phyloP scores from a whole-genome alignment of 2,329 filamentous ascomycete species.

The Fusarium vanettenii region DNA sequence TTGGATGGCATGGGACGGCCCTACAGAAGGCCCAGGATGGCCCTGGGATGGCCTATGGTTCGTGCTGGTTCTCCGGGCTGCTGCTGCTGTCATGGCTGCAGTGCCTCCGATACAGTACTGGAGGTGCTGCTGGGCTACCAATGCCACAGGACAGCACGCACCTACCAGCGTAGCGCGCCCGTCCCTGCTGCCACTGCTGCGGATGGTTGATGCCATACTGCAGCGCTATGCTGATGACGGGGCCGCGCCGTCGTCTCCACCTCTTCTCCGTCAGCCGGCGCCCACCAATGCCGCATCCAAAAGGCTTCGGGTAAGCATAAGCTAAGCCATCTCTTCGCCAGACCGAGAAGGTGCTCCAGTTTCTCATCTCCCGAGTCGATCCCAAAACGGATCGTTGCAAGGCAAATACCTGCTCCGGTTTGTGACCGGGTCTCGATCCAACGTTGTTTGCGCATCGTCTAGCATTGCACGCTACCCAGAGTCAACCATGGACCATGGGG shows the following conservation, averaged over 20 bases:
- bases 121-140: not conserved
- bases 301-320: slow-evolving; percentile 44
- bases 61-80: slow-evolving; percentile 33
- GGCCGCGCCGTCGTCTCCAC: slow-evolving; percentile 39
- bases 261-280: slow-evolving; percentile 35
- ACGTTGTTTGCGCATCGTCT: slow-evolving; percentile 12
- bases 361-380: slow-evolving; percentile 40
- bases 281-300: slow-evolving; percentile 38
- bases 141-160: not conserved
- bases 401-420: slow-evolving; percentile 28
- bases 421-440: slow-evolving; percentile 31
- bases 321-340: slow-evolving; percentile 39
- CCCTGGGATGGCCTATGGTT: slow-evolving; percentile 35
- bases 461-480: slow-evolving; percentile 4
- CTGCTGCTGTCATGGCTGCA: slow-evolving; percentile 32
- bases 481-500: slow-evolving; percentile 13
- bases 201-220: slow-evolving; percentile 33
- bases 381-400: slow-evolving; percentile 31
- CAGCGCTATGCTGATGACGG: slow-evolving; percentile 36
- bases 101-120: slow-evolving; percentile 18
- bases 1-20: slow-evolving; percentile 15
- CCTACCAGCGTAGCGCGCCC: slow-evolving; percentile 16
- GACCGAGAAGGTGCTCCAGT: slow-evolving; percentile 32
- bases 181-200: slow-evolving; percentile 17
- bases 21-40: slow-evolving; percentile 11